These are phyloP conservation scores for Spinacia oleracea DNA, from an alignment of 179 eudicot species.

Conservation along the genomic window DNA sequence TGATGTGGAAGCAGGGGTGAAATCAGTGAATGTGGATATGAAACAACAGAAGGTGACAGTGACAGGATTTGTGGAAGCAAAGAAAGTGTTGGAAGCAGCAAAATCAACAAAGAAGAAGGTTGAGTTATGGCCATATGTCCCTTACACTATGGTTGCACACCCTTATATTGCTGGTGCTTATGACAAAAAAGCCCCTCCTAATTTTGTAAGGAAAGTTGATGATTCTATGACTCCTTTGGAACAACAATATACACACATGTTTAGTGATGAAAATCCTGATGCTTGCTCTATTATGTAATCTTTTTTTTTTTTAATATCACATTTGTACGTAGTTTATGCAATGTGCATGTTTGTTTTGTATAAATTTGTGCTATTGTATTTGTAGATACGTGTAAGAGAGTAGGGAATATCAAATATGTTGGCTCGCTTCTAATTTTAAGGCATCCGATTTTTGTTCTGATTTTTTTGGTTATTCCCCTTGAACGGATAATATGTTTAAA, in stretches of 20 bases:
- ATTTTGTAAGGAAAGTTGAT: constrained; percentile 50
- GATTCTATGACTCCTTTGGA: constrained; percentile 54
- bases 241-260: constrained; percentile 61
- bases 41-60: constrained; percentile 72
- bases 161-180: constrained; percentile 62
- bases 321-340: neutral
- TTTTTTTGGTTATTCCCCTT: neutral
- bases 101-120: constrained; percentile 54
- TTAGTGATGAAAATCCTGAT: constrained; percentile 44
- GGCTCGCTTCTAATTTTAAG: neutral
- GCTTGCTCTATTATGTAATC: constrained; percentile 65
- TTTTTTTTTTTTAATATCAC: neutral
- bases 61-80: constrained; percentile 55
- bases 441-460: no score
- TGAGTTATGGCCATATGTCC: constrained; percentile 76
- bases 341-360: neutral
- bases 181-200: constrained; percentile 75
- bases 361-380: neutral
- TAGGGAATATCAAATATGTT: no score
- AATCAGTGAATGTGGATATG: constrained; percentile 62
- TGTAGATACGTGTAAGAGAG: neutral
- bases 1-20: constrained; percentile 48
- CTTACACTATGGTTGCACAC: constrained; percentile 57
- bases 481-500: neutral
- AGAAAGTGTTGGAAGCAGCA: constrained; percentile 57